A percentile compares a stretch with the other conserved stretches of the same genome.
phyloP scores from a whole-genome alignment of 768 basidiomycete genomes.

The Podaxis sp. region DNA sequence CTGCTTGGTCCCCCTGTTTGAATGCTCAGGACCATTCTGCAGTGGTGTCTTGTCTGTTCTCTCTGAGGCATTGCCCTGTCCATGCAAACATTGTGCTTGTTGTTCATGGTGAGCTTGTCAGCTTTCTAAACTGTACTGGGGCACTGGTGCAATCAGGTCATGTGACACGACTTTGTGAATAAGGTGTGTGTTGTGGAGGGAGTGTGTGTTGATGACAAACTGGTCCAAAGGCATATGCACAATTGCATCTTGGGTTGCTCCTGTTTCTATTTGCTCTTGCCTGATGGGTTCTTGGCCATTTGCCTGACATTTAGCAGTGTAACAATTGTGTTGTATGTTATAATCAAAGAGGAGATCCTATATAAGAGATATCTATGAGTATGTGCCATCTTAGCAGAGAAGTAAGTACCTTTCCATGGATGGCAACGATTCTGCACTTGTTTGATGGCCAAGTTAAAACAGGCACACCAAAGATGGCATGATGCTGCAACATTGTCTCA shows the following conservation, averaged over 20 bases:
- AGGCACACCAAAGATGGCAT: background rate
- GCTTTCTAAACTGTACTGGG: background rate
- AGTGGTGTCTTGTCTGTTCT: too few species aligned
- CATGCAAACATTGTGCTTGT: too few species aligned
- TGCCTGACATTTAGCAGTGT: background rate
- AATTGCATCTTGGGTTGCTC: background rate
- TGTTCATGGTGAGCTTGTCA: too few species aligned
- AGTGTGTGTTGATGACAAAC: background rate
- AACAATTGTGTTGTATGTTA: conserved; percentile 10
- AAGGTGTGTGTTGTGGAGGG: background rate
- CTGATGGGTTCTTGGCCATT: background rate
- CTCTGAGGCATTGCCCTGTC: too few species aligned
- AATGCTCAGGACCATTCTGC: too few species aligned
- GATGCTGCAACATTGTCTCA: background rate
- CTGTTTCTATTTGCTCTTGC: conserved; percentile 9
- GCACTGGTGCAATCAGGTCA: background rate
- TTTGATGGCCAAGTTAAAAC: background rate
- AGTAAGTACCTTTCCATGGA: background rate
- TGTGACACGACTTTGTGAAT: background rate
- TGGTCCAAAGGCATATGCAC: background rate
- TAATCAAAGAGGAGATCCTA: conserved; percentile 14
- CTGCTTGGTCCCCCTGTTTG: too few species aligned
- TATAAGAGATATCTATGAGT: background rate
- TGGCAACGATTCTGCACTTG: background rate
- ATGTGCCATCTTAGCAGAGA: conserved; percentile 7